Evolutionary conservation across 1,284 basidiomycete genomes (phyloP).

Genomic region (Xanthoconium separans): DNA sequence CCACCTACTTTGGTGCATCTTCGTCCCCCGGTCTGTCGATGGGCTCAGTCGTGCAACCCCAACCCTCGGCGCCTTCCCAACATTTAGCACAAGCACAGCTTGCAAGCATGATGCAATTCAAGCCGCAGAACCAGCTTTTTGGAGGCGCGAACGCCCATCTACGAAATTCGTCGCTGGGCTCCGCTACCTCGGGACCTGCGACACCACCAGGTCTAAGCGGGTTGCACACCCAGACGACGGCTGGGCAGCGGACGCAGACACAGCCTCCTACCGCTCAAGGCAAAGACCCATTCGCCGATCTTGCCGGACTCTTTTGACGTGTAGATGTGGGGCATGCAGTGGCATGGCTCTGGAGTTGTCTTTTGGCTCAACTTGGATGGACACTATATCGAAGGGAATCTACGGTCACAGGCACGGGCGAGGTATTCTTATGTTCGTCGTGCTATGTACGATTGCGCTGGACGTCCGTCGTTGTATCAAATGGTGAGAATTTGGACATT

Average conservation of each 20-base stretch:
- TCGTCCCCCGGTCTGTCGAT: slow-evolving; percentile 24
- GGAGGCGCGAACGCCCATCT: slow-evolving; percentile 18
- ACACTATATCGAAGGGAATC: slow-evolving; percentile 1
- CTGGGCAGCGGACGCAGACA: slow-evolving; percentile 19
- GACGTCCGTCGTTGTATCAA: too few relatives aligned
- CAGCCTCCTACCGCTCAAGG: slow-evolving; percentile 35
- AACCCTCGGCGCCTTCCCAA: slow-evolving; percentile 5
- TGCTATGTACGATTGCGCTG: too few relatives aligned
- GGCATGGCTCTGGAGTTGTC: background rate
- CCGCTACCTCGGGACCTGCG: slow-evolving; percentile 13
- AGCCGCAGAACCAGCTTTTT: slow-evolving; percentile 11
- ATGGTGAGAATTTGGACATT: too few relatives aligned
- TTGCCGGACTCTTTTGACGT: slow-evolving; percentile 68
- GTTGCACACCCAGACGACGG: slow-evolving; percentile 16
- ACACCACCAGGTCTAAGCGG: slow-evolving; percentile 13
- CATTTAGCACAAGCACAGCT: slow-evolving; percentile 15
- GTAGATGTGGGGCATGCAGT: background rate
- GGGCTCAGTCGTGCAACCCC: slow-evolving; percentile 10
- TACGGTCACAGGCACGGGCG: background rate
- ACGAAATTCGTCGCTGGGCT: slow-evolving; percentile 15
- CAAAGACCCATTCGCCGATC: slow-evolving; percentile 81
- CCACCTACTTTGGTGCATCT: slow-evolving; percentile 5
- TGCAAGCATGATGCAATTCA: slow-evolving; percentile 17
- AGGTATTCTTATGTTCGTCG: background rate
- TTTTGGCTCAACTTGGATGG: background rate